phyloP scores from a whole-genome alignment of 2,329 filamentous ascomycete species.

The Aspergillus latus region DNA sequence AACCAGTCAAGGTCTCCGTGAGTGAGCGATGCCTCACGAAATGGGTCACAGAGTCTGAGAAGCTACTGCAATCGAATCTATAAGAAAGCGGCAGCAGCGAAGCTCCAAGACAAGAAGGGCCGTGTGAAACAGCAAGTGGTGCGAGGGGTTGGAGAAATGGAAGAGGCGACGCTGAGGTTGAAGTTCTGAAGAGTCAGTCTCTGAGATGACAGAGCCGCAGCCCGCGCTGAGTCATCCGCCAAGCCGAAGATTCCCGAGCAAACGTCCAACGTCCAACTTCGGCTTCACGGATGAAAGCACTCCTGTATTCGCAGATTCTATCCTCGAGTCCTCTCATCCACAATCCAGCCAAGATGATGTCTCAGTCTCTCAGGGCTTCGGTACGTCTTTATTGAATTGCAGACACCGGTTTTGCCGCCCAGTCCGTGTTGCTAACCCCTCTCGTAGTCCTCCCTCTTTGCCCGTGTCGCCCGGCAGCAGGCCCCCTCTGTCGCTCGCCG shows the following conservation, averaged over 20 bases:
- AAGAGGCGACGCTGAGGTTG: slow-evolving; percentile 17
- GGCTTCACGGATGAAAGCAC: slow-evolving; percentile 23
- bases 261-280: slow-evolving; percentile 27
- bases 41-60: slow-evolving; percentile 34
- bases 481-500: slow-evolving; percentile 57
- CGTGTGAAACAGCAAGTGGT: slow-evolving; percentile 16
- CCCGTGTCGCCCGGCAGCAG: slow-evolving; percentile 60
- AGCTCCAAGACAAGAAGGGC: slow-evolving; percentile 33
- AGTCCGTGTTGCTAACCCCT: slow-evolving; percentile 9
- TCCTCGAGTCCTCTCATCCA: slow-evolving; percentile 28
- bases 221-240: slow-evolving; percentile 27
- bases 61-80: slow-evolving; percentile 26
- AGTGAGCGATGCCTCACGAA: slow-evolving; percentile 33
- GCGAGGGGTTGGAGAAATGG: slow-evolving; percentile 11
- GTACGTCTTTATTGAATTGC: slow-evolving; percentile 41
- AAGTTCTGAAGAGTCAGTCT: slow-evolving; percentile 1
- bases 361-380: slow-evolving; percentile 62
- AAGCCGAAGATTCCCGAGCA: slow-evolving; percentile 30
- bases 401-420: background rate
- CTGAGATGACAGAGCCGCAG: slow-evolving; percentile 22
- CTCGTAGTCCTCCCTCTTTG: slow-evolving; percentile 59
- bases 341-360: slow-evolving; percentile 53
- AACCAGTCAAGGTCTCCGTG: slow-evolving; percentile 45
- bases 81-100: slow-evolving; percentile 18
- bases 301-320: slow-evolving; percentile 23